phyloP scores from a whole-genome alignment of 352 stramenopile species.

The Pythium diclinum region DNA sequence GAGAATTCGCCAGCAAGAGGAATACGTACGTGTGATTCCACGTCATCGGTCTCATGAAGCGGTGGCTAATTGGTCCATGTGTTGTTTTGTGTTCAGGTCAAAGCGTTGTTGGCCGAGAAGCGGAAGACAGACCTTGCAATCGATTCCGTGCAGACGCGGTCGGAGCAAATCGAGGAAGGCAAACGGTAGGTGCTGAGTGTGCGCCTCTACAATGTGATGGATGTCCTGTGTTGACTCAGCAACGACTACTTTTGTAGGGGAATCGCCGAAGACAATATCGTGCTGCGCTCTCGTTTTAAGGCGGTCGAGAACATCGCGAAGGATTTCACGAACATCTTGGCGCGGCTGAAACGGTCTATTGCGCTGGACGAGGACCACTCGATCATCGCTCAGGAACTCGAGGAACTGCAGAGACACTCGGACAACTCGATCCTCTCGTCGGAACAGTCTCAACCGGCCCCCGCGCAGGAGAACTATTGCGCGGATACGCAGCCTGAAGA shows the following conservation, averaged over 20 bases:
- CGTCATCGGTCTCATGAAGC: not conserved
- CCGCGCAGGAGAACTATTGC: conserved; percentile 21
- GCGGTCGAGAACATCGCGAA: conserved; percentile 7
- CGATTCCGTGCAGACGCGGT: conserved; percentile 19
- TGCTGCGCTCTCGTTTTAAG: conserved; percentile 11
- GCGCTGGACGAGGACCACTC: conserved; percentile 16
- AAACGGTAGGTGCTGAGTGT: conserved; percentile 15
- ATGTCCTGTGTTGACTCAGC: not conserved
- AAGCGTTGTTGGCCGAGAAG: conserved; percentile 10
- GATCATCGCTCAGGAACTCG: conserved; percentile 23
- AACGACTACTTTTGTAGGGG: conserved; percentile 6
- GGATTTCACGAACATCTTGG: not conserved
- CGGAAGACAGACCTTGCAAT: conserved; percentile 16
- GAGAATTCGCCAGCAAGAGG: conserved; percentile 10
- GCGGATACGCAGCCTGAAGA: conserved; percentile 25
- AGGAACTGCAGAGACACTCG: conserved; percentile 10
- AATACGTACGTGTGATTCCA: conserved; percentile 11
- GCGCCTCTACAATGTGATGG: not conserved
- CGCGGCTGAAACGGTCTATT: not conserved
- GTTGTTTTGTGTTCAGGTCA: conserved; percentile 8
- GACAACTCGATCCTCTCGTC: conserved; percentile 25
- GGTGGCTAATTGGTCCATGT: not conserved
- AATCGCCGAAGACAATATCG: conserved; percentile 15
- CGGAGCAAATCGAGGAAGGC: conserved; percentile 21
- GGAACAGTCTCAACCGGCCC: conserved; percentile 30